phyloP scores from a whole-genome alignment of 306 rosid genomes.

The Quercus engelmannii region DNA sequence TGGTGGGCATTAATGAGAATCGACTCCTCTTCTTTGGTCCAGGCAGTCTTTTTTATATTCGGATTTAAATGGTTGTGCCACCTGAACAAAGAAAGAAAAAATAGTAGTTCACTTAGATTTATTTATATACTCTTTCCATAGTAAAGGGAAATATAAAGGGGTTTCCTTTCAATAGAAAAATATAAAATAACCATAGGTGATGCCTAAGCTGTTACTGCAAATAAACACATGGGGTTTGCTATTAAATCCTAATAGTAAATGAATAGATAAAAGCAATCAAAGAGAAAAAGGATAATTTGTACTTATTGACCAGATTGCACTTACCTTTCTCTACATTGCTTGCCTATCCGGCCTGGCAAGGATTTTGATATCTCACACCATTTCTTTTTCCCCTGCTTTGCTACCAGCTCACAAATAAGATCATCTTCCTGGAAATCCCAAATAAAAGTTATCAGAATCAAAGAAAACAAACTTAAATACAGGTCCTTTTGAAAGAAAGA shows the following conservation, averaged over 20 bases:
- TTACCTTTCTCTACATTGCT: constrained; percentile 56
- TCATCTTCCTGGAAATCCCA: constrained; percentile 39
- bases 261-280: neutral
- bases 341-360: constrained; percentile 59
- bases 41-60: constrained; percentile 38
- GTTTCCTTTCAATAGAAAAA: neutral
- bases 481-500: no score
- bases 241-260: neutral
- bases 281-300: neutral
- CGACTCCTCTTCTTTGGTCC: constrained; percentile 46
- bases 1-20: constrained; percentile 30
- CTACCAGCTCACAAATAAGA: constrained; percentile 24
- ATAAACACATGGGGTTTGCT: no score
- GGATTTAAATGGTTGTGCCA: constrained; percentile 59
- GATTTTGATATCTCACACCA: constrained; percentile 43
- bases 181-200: neutral
- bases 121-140: neutral
- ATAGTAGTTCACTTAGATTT: neutral
- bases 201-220: neutral
- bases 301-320: neutral
- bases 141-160: neutral
- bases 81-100: constrained; percentile 18
- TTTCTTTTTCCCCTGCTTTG: constrained; percentile 29
- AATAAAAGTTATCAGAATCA: neutral
- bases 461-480: no score